Base-by-base conservation (phyloP, 2,329 filamentous ascomycete species). In the Ceratocystis alfenasii region DNA sequence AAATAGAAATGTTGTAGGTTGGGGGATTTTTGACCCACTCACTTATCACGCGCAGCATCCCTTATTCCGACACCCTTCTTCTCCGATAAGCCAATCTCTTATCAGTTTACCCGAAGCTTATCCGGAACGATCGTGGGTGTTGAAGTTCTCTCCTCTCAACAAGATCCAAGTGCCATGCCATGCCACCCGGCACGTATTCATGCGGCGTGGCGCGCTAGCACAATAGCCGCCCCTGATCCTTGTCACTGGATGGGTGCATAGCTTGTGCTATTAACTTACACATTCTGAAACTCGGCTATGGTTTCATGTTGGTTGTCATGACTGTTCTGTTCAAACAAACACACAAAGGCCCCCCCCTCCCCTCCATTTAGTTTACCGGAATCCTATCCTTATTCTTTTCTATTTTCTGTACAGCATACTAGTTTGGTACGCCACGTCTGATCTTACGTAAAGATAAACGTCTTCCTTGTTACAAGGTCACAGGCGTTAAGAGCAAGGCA, bases 201-300 rank as follows among this genome's bases (percentile, higher is more conserved):
- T 48, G 17, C 20, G 8, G 20, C 17, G 20, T 48, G 17, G 46
- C 17, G 8, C 50, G 6, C 50, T 17, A 22, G 12, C 30, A 33
- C 10, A 20, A 48, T 20, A n/a, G 20, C 17, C 46, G 17, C 28
- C 22, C 15, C 4, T 22, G 6, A 57, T 12, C 50, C 50, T 8
- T 55, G 50, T 28, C 53, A 33, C 8, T 33, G 7, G 33, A 8
- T 33, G 33, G 33, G 7, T 33, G 7, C 53, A 57, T 28, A 15
- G 28, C 28, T 28, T 28, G 28, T 28, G 4, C 28, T 28, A 28
- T 28, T 28, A 28, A 10, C 28, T 33, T 55, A 20, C 2, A 30
- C 8, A 33, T 30, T n/a, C 53, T 57, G 53, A 57, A 57, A 57
- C 53, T 33, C 22, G 53, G 53, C 28, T 57, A 57, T 30, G 53